A percentile compares a stretch with the other conserved stretches of the same genome.
Evolutionary conservation across 2,329 filamentous ascomycete species (phyloP).

Genomic region (Lojkania enalia): DNA sequence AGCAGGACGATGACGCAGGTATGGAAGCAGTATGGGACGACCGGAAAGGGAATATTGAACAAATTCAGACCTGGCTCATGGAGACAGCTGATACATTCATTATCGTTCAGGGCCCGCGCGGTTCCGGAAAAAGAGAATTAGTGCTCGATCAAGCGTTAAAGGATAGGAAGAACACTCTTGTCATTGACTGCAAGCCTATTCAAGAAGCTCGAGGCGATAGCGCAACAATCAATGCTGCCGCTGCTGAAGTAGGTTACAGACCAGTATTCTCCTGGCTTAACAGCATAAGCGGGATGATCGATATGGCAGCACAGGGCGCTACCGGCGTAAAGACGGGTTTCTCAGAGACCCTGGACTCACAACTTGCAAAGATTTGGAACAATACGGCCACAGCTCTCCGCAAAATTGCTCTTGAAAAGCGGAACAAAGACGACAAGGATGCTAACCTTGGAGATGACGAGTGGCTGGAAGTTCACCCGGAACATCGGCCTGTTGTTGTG

Average conservation of each 20-base stretch:
- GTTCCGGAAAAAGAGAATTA: slow-evolving; percentile 87
- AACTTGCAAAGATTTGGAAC: slow-evolving; percentile 85
- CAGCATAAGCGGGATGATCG: slow-evolving; percentile 87
- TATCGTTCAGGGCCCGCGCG: slow-evolving; percentile 87
- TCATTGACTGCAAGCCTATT: slow-evolving; percentile 92
- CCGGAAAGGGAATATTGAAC: slow-evolving; percentile 77
- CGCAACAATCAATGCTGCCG: slow-evolving; percentile 79
- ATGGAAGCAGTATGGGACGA: slow-evolving; percentile 87
- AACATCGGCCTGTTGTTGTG: slow-evolving; percentile 78
- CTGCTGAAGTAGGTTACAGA: slow-evolving; percentile 81
- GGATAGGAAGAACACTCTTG: slow-evolving; percentile 73
- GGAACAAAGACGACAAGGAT: slow-evolving; percentile 75
- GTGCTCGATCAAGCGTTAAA: slow-evolving; percentile 82
- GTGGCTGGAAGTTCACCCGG: slow-evolving; percentile 86
- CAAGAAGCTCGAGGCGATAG: slow-evolving; percentile 88
- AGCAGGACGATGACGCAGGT: slow-evolving; percentile 66
- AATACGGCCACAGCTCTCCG: slow-evolving; percentile 81
- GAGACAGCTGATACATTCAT: slow-evolving; percentile 92
- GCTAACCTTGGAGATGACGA: slow-evolving; percentile 76
- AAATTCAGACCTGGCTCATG: slow-evolving; percentile 81
- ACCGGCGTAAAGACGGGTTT: slow-evolving; percentile 94
- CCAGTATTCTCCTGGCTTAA: slow-evolving; percentile 98
- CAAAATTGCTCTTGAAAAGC: slow-evolving; percentile 70
- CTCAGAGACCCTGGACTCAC: slow-evolving; percentile 86
- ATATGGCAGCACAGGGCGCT: slow-evolving; percentile 89